phyloP scores from a whole-genome alignment of 805 yeast genomes.

The Saturnispora sekii region DNA sequence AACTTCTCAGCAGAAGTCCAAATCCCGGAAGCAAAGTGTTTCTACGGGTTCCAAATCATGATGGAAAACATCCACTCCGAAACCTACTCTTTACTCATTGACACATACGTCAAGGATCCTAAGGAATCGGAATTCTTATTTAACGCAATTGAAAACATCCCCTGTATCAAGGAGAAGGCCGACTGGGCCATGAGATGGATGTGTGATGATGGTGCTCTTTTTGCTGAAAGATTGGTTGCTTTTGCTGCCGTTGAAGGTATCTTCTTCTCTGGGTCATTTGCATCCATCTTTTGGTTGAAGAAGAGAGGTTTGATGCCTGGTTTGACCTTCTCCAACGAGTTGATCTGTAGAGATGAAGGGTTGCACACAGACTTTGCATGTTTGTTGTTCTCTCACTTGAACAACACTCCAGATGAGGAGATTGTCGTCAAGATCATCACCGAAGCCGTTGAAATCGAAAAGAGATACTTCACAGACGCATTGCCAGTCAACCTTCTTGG shows the following conservation, averaged over 20 bases:
- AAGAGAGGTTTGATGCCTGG: constrained; percentile 99
- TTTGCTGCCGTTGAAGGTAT: constrained; percentile 99
- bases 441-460: constrained; percentile 92
- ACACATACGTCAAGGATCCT: constrained; percentile 92
- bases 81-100: constrained; percentile 90
- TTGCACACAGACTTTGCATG: constrained; percentile 98
- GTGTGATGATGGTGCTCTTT: constrained; percentile 74
- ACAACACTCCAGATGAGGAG: constrained; percentile 73
- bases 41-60: constrained; percentile 99
- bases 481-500: constrained; percentile 89
- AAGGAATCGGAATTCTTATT: constrained; percentile 83
- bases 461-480: constrained; percentile 91
- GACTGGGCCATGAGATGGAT: constrained; percentile 99
- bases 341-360: constrained; percentile 98
- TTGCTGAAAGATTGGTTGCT: constrained; percentile 93
- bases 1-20: constrained; percentile 97
- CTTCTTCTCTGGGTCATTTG: constrained; percentile 96
- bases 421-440: constrained; percentile 81
- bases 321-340: constrained; percentile 92
- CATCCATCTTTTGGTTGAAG: constrained; percentile 97
- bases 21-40: constrained; percentile 95
- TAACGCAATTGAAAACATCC: constrained; percentile 93
- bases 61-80: constrained; percentile 99
- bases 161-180: constrained; percentile 94
- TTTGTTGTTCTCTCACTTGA: constrained; percentile 82